Percentiles rank a stretch among this genome's conserved stretches.
Evolutionary conservation across 805 yeast genomes (phyloP).

Genomic region (Yarrowia sp.): DNA sequence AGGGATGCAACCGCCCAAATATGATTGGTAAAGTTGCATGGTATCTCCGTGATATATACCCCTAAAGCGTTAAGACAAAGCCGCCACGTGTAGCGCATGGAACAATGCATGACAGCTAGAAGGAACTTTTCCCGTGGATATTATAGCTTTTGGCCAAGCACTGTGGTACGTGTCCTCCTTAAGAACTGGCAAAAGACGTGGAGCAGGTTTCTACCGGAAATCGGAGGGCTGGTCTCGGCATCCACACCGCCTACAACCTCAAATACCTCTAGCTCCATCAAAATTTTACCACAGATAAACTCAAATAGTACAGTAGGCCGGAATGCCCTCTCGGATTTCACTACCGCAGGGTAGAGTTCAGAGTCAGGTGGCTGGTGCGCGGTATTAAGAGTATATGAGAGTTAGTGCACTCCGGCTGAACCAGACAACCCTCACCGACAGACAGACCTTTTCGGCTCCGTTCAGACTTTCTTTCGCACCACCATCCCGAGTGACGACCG

Average conservation of each 20-base stretch:
- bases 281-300: slow-evolving; percentile 29
- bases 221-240: too few relatives aligned
- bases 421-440: slow-evolving; percentile 9
- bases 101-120: slow-evolving; percentile 10
- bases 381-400: slow-evolving; percentile 33
- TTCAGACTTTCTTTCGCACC: slow-evolving; percentile 20
- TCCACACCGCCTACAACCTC: background rate
- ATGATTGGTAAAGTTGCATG: slow-evolving; percentile 33
- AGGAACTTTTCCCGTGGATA: background rate
- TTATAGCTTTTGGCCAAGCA: background rate
- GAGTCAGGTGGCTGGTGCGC: slow-evolving; percentile 38
- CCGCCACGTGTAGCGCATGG: slow-evolving; percentile 37
- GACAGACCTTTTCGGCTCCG: background rate
- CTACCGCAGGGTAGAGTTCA: slow-evolving; percentile 15
- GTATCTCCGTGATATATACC: slow-evolving; percentile 36
- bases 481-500: background rate
- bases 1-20: background rate
- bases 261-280: slow-evolving; percentile 1
- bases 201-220: too few relatives aligned
- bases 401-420: slow-evolving; percentile 32
- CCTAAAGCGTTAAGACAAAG: slow-evolving; percentile 27
- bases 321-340: slow-evolving; percentile 36
- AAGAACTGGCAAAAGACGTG: too few relatives aligned
- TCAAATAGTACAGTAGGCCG: slow-evolving; percentile 12
- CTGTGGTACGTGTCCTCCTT: too few relatives aligned